Conservation (phyloP, 2,329 filamentous ascomycete genomes). For the Blastomyces gilchristii region DNA sequence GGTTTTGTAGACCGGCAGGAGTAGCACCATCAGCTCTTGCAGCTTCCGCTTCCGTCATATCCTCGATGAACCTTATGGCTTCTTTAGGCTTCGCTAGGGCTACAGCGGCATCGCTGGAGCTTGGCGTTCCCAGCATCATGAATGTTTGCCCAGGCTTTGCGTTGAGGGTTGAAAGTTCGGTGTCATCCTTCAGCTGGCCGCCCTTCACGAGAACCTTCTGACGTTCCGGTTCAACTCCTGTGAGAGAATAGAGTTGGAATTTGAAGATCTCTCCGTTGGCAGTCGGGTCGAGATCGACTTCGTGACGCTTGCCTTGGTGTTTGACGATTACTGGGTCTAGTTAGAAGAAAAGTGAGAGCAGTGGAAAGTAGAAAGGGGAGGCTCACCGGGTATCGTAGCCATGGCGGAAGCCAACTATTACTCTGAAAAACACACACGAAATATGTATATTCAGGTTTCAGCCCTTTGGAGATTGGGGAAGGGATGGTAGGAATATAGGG, state of each 20-base stretch:
- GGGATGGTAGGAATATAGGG: not conserved
- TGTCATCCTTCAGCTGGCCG: slow-evolving; percentile 90
- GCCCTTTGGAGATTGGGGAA: not conserved
- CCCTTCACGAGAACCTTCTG: slow-evolving; percentile 95
- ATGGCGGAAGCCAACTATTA: slow-evolving; percentile 28
- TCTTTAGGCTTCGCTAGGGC: slow-evolving; percentile 64
- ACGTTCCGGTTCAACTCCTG: slow-evolving; percentile 87
- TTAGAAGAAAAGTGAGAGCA: not conserved
- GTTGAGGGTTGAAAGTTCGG: slow-evolving; percentile 69
- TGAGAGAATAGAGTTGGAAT: slow-evolving; percentile 88
- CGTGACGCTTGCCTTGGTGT: slow-evolving; percentile 89
- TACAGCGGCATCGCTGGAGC: slow-evolving; percentile 48
- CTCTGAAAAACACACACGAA: slow-evolving; percentile 4
- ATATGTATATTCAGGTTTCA: slow-evolving; percentile 5
- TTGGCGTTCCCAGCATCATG: slow-evolving; percentile 94
- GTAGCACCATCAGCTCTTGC: slow-evolving; percentile 73
- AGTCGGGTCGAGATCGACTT: slow-evolving; percentile 78
- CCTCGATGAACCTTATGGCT: slow-evolving; percentile 79
- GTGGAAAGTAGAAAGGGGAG: not conserved
- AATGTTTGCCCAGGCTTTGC: slow-evolving; percentile 78
- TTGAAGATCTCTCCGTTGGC: slow-evolving; percentile 90
- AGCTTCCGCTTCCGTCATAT: slow-evolving; percentile 91
- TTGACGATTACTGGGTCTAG: slow-evolving; percentile 66
- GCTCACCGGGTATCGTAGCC: slow-evolving; percentile 47
- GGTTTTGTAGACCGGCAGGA: slow-evolving; percentile 78